phyloP scores from a whole-genome alignment of 371 early-diverging fungal species.

The Rhizomucor pusillus region DNA sequence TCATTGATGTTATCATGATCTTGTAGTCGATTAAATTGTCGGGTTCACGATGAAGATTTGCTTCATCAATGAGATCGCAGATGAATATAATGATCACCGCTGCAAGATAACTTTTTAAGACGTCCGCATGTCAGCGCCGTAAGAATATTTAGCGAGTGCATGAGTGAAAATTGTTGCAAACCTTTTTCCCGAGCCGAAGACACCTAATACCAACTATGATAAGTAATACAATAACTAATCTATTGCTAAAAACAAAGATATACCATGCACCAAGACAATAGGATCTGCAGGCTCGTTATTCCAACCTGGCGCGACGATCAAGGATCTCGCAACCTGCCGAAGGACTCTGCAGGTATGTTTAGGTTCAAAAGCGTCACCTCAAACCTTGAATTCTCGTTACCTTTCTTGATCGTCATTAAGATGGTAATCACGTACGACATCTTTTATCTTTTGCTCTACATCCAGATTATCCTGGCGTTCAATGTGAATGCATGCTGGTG shows the following conservation, averaged over 20 bases:
- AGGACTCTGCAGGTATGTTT: constrained; percentile 39
- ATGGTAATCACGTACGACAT: constrained; percentile 34
- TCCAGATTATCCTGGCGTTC: constrained; percentile 44
- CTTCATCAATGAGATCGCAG: constrained; percentile 54
- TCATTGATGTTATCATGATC: constrained; percentile 67
- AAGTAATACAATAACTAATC: not conserved
- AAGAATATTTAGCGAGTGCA: too few relatives aligned
- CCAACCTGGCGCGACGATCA: constrained; percentile 48
- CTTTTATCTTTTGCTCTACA: constrained; percentile 34
- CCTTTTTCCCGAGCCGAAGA: constrained; percentile 84
- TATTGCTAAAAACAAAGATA: not conserved
- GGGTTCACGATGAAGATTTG: constrained; percentile 27
- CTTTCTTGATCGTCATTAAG: constrained; percentile 68
- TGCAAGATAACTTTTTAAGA: constrained; percentile 61
- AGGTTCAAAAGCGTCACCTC: not conserved
- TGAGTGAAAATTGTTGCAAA: too few relatives aligned
- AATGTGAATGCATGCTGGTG: constrained; percentile 29
- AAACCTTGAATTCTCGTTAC: constrained; percentile 31
- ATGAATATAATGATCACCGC: constrained; percentile 76
- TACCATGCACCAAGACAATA: constrained; percentile 54
- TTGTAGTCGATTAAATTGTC: constrained; percentile 41
- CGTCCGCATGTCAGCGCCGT: constrained; percentile 4
- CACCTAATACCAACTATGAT: constrained; percentile 32
- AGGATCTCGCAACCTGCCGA: constrained; percentile 51
- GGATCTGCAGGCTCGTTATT: constrained; percentile 36